phyloP scores from a whole-genome alignment of 1,284 basidiomycete species.

The Athelia psychrophila region DNA sequence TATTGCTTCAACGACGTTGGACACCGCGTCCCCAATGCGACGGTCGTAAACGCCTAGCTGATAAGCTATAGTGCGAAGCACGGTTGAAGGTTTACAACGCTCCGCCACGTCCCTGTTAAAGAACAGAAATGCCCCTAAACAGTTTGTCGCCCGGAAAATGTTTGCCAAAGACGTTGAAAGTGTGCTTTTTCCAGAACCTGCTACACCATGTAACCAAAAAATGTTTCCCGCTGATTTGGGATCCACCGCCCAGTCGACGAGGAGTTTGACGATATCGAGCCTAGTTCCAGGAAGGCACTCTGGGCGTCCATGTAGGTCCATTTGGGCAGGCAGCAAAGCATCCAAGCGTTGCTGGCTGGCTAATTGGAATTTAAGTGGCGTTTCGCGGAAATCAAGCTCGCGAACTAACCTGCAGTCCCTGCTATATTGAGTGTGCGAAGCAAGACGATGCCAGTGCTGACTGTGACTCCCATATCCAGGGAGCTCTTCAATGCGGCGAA shows the following conservation, averaged over 20 bases:
- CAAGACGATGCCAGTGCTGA: not conserved
- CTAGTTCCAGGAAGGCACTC: conserved; percentile 7
- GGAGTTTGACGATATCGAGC: not conserved
- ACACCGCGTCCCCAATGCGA: not conserved
- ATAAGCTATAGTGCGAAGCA: not conserved
- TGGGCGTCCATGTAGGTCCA: conserved; percentile 4
- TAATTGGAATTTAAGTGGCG: not conserved
- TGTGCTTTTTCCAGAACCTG: not conserved
- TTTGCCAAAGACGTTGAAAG: not conserved
- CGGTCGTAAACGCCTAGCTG: not conserved
- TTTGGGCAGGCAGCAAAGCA: not conserved
- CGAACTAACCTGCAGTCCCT: not conserved
- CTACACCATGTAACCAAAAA: not conserved
- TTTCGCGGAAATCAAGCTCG: not conserved
- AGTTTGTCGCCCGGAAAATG: not conserved
- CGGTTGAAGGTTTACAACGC: not conserved
- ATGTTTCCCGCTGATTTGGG: not conserved
- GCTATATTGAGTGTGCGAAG: not conserved
- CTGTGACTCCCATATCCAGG: not conserved
- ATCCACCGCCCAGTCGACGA: not conserved
- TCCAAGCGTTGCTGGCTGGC: not conserved
- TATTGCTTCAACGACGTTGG: not conserved
- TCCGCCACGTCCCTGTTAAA: not conserved
- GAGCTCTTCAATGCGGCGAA: not conserved
- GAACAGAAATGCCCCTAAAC: not conserved